A percentile compares a stretch with the other conserved stretches of the same genome.
phyloP scores from a whole-genome alignment of 2,329 filamentous ascomycete genomes.

The Dryadomyces quercivorus region DNA sequence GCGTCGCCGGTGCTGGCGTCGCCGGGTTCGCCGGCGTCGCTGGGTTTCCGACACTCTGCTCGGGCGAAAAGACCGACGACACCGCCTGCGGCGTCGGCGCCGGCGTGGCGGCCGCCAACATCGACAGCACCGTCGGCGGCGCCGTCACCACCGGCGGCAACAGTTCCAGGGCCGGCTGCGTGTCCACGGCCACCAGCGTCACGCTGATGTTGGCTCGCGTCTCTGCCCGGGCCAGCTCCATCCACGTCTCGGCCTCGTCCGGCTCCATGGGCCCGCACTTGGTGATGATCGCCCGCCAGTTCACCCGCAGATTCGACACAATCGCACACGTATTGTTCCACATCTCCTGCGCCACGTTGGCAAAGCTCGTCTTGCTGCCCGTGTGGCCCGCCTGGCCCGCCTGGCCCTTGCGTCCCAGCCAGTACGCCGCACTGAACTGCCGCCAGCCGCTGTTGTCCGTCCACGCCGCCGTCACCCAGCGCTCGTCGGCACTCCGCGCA shows the following conservation, averaged over 20 bases:
- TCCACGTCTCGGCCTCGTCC: slow-evolving; percentile 51
- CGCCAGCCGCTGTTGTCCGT: slow-evolving; percentile 64
- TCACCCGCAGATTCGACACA: slow-evolving; percentile 55
- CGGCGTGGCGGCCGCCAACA: slow-evolving; percentile 40
- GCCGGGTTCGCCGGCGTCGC: slow-evolving; percentile 28
- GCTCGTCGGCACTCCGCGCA: slow-evolving; percentile 58
- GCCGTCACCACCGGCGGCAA: slow-evolving; percentile 42
- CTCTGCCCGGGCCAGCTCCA: slow-evolving; percentile 38
- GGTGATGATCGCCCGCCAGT: slow-evolving; percentile 67
- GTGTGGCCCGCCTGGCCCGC: too few relatives aligned
- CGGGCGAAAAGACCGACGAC: slow-evolving; percentile 42
- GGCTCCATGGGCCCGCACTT: slow-evolving; percentile 57
- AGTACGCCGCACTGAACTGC: slow-evolving; percentile 63
- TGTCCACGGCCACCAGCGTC: slow-evolving; percentile 53
- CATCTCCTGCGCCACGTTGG: slow-evolving; percentile 59
- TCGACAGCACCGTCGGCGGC: slow-evolving; percentile 28
- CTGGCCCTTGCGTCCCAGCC: slow-evolving; percentile 49
- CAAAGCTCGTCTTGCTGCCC: slow-evolving; percentile 39
- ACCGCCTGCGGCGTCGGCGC: slow-evolving; percentile 53
- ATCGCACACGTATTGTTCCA: slow-evolving; percentile 70
- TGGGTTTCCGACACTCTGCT: slow-evolving; percentile 37
- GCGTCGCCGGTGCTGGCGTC: slow-evolving; percentile 22
- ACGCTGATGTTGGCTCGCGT: slow-evolving; percentile 37
- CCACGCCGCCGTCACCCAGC: slow-evolving; percentile 74
- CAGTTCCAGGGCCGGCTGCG: slow-evolving; percentile 50